Evolutionary conservation across 2,329 filamentous ascomycete species (phyloP), one percentile per base, ranked within the genome.

Genomic region (Microdochium trichocladiopsis): DNA sequence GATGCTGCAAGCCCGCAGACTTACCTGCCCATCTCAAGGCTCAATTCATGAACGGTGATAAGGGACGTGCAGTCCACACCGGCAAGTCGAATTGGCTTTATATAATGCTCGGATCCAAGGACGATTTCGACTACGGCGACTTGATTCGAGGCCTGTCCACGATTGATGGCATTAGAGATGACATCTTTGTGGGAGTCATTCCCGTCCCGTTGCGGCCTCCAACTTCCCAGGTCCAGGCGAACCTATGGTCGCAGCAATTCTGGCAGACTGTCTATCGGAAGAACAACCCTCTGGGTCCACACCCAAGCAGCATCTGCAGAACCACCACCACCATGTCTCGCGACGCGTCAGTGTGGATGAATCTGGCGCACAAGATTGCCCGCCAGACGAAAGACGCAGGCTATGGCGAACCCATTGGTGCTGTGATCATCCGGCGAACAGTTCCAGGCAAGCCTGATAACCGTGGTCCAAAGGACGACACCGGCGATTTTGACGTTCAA

Each of bases 191-290:
- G 50, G 75, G 78, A 51, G 77, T 76, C 51, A 80, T 90, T 51
- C 79, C 83, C 0, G 85, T 94, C 12, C 90, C 90, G 6, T 73
- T 86, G 24, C 72, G 90, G 47, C 79, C 88, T 23, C 90, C 90
- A 2, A 90, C 86, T 4, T 92, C 87, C 3, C 80, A 86, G 58
- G 76, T 86, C 37, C 88, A 93, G 66, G 88, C 90, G 9, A 80
- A 80, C 24, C 73, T 82, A 64, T 94, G 88, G 88, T 86, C 83
- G 24, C 74, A 80, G 31, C 78, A 85, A 59, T 93, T 90, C 67
- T 95, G 90, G 90, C 90, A 90, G 12, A 87, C 86, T 1, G 82
- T 92, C 49, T 95, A 94, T 71, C 86, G 89, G 57, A 91, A 91
- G 72, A 92, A 87, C 58, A 94, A 94, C 63, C 89, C 89, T 2